Evolutionary conservation across 2,329 filamentous ascomycete species (phyloP), one percentile per base, ranked within the genome.

Genomic region (Aspergillus viridinutans): DNA sequence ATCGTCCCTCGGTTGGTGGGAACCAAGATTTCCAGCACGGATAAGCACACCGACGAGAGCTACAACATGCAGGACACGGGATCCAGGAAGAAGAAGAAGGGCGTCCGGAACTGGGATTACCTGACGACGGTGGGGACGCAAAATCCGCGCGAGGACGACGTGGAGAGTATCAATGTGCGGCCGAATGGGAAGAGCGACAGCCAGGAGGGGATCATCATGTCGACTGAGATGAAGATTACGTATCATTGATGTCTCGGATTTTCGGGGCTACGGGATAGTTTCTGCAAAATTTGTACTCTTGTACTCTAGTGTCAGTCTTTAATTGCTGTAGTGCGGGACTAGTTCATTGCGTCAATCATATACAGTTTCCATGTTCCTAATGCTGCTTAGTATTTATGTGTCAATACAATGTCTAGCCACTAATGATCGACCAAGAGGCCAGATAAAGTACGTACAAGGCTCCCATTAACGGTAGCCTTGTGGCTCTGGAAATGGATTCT

Each of bases 31-130:
- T 23, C 14, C 14, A 55, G 58, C 40, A 52, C 12, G 17, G 32
- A 47, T 8, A 38, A 29, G 40, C 47, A 45, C 10, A 43, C 40
- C 17, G 54, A 35, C 7, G 54, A 42, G 29, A 59, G 54, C 47
- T 56, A 57, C 14, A n/a, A 29, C 2, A 10, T 59, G 7, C 48
- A 47, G 0, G 28, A 42, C 6, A 40, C 32, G 2, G 14, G 4
- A 5, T 17, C 29, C 48, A 58, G 35, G 56, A 52, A 14, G 4
- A 28, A 28, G 28, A 35, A 58, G 52, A 55, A 38, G 32, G 32
- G 32, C 14, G 6, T 58, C 14, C 48, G 42, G 21, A 58, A 55
- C 56, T 58, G 57, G 57, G 55, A 59, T 35, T 49, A 59, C 12
- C 51, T 59, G 8, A 57, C 50, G 0, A 59, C 57, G 1, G 10